Evolutionary conservation across 2,329 filamentous ascomycete genomes (phyloP), one percentile per base, ranked within the genome.

Genomic region (Penicillium capsulatum): DNA sequence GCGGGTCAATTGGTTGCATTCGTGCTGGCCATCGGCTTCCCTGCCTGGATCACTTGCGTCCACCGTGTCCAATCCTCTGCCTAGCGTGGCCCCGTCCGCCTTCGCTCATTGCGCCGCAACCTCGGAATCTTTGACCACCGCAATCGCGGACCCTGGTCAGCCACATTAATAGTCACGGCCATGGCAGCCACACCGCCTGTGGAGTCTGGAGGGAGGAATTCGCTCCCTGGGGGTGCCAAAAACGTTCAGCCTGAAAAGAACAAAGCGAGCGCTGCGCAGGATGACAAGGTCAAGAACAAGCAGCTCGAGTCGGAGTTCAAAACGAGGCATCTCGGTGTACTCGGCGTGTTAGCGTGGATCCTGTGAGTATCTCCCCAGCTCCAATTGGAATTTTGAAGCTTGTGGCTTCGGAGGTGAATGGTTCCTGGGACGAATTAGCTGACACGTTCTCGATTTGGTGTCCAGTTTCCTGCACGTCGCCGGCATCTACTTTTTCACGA

Each of bases 401-500:
- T n/a, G 26, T 11, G 26, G 10, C 6, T 28, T 14, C 6, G 13
- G 26, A n/a, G 26, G 14, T 33, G 13, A 20, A 31, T 22, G 5
- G 19, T 22, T 22, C 9, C 9, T 22, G 9, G 20, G 30, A 26
- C n/a, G 15, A 7, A 14, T 15, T 15, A 20, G 17, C 43, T 48
- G 26, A 48, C 43, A 13, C 11, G 20, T 4, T 6, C 7, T 16
- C 11, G 19, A 19, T 32, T 27, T n/a, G 10, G 29, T 29, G 24
- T 5, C 9, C 53, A 83, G 80, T 48, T 57, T 76, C 50, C 76
- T 96, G 28, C 92, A 98, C 62, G 73, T 78, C 31, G 71, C 84
- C 24, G 91, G 89, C 44, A 83, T 97, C 55, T 86, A 85, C 61
- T 84, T 96, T 60, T 98, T 98, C 68, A 94, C 88, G 17, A 89